Conservation (phyloP, 129 eudicot species). For the Lonicera japonica region DNA sequence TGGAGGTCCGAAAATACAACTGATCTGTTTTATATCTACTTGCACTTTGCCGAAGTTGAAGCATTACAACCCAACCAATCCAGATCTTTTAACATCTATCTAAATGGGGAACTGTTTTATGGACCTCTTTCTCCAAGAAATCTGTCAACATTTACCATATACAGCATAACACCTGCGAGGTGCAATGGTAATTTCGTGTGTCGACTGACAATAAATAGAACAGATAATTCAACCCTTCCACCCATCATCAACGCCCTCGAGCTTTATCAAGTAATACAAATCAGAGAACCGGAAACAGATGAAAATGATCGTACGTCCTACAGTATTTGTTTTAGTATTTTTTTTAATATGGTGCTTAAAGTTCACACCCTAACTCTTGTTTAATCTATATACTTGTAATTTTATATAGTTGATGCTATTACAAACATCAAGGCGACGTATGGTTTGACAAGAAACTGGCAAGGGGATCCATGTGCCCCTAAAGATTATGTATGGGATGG, state of each 20-base stretch:
- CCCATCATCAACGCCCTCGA: constrained; percentile 16
- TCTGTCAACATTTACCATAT: not conserved
- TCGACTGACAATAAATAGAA: not conserved
- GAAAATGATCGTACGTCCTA: constrained; percentile 3
- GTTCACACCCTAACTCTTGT: not conserved
- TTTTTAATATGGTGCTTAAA: not conserved
- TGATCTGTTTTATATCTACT: not conserved
- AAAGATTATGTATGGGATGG: constrained; percentile 11
- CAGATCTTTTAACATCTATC: not conserved
- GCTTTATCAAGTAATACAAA: not conserved
- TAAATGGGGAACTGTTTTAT: not conserved
- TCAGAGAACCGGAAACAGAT: constrained; percentile 2
- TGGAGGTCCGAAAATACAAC: not conserved
- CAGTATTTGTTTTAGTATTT: not conserved
- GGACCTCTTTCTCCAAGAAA: not conserved
- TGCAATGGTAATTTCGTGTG: not conserved
- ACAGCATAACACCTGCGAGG: not conserved
- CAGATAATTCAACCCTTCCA: constrained; percentile 5
- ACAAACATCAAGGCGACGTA: constrained; percentile 11
- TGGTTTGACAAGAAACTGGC: constrained; percentile 17
- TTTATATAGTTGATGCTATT: constrained; percentile 13
- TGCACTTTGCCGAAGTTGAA: constrained; percentile 12
- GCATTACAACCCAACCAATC: not conserved
- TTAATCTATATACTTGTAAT: constrained; percentile 8
- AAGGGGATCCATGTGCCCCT: constrained; percentile 25